Percentiles rank a stretch among this genome's conserved stretches.
Evolutionary conservation across 2,329 filamentous ascomycete species (phyloP).

Genomic region (Incumbomyces lentus): DNA sequence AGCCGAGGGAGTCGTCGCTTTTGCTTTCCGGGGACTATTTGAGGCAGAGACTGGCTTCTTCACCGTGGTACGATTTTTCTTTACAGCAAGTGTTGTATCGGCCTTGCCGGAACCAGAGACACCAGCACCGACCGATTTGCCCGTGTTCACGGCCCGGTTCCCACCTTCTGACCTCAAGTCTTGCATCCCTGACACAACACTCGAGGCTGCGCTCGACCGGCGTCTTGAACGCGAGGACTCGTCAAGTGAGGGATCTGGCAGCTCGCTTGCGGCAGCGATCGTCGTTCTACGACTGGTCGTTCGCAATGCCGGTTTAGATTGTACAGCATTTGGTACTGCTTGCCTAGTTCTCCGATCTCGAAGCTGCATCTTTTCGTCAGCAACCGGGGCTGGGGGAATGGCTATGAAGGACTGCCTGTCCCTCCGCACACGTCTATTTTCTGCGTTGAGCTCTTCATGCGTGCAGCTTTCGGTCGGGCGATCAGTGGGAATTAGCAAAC

Average conservation of each 20-base stretch:
- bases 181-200: constrained; percentile 21
- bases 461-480: constrained; percentile 67
- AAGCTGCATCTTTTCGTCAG: constrained; percentile 56
- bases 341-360: constrained; percentile 55
- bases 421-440: constrained; percentile 51
- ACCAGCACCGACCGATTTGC: not conserved
- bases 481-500: constrained; percentile 65
- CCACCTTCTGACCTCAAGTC: constrained; percentile 23
- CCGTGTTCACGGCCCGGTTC: not conserved
- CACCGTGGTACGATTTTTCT: constrained; percentile 48
- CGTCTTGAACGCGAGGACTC: constrained; percentile 14
- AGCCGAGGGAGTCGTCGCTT: not conserved
- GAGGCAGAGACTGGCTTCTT: constrained; percentile 30
- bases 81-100: constrained; percentile 40
- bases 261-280: constrained; percentile 43
- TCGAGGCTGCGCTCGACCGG: constrained; percentile 25
- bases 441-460: constrained; percentile 66
- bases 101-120: constrained; percentile 19
- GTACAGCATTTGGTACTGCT: constrained; percentile 35
- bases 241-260: constrained; percentile 25
- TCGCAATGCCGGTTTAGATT: constrained; percentile 40
- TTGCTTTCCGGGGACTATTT: constrained; percentile 27
- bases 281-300: constrained; percentile 49
- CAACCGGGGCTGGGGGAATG: constrained; percentile 30
- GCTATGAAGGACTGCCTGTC: constrained; percentile 52